phyloP scores from a whole-genome alignment of 495 filamentous ascomycete genomes.

The Neurospora sp. region DNA sequence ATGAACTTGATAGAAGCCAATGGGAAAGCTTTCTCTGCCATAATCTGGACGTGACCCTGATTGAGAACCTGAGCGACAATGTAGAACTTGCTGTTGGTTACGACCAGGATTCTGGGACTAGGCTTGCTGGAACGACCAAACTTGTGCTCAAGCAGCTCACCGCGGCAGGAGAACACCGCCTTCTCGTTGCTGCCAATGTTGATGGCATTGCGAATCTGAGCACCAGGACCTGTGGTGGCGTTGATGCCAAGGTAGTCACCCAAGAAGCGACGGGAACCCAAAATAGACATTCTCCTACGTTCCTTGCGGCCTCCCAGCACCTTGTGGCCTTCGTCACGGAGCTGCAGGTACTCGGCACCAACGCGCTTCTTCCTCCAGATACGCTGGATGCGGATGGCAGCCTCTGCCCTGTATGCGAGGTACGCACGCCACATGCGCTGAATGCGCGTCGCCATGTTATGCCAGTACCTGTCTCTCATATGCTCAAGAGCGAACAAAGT shows the following conservation, averaged over 20 bases:
- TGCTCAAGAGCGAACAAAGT: constrained; percentile 94
- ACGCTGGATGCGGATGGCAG: constrained; percentile 85
- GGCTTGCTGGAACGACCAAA: constrained; percentile 94
- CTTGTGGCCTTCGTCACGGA: constrained; percentile 84
- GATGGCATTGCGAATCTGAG: constrained; percentile 65
- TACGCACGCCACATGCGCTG: constrained; percentile 97
- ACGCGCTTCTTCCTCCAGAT: constrained; percentile 89
- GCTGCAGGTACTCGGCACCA: constrained; percentile 73
- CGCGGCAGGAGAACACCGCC: constrained; percentile 79
- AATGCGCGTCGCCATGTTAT: constrained; percentile 98
- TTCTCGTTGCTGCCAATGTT: constrained; percentile 55
- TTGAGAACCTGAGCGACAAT: constrained; percentile 75
- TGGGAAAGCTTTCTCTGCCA: constrained; percentile 69
- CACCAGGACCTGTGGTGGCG: constrained; percentile 69
- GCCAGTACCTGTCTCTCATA: constrained; percentile 96
- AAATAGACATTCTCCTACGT: constrained; percentile 75
- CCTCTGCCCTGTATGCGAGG: constrained; percentile 81
- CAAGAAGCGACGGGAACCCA: constrained; percentile 85
- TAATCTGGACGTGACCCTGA: constrained; percentile 70
- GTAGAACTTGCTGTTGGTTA: constrained; percentile 80
- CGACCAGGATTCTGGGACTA: constrained; percentile 70
- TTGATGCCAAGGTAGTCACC: constrained; percentile 91
- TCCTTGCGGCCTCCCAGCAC: constrained; percentile 81
- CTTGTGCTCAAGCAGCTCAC: constrained; percentile 80
- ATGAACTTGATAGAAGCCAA: constrained; percentile 81